Evolutionary conservation across 2,329 filamentous ascomycete species (phyloP).

Genomic region (Monosporascus sp.): DNA sequence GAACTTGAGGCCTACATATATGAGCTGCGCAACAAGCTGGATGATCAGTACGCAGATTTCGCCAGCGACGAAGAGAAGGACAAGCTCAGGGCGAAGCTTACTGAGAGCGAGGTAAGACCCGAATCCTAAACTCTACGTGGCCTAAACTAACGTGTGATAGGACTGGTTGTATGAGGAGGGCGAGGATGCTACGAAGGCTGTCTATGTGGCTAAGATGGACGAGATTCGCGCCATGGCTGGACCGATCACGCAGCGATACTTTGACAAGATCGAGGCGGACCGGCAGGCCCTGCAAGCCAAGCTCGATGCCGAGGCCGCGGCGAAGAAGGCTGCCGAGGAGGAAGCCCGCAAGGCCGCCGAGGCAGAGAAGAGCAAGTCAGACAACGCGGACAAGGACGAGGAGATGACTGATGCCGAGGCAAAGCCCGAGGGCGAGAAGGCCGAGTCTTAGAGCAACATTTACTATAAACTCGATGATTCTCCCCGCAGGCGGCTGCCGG

Average conservation of each 20-base stretch:
- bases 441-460: constrained; percentile 21
- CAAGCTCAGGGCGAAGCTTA: constrained; percentile 78
- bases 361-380: constrained; percentile 37
- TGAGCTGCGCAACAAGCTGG: constrained; percentile 90
- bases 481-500: too few species aligned
- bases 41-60: constrained; percentile 85
- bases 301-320: constrained; percentile 71
- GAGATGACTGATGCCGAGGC: constrained; percentile 60
- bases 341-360: constrained; percentile 50
- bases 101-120: constrained; percentile 72
- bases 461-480: too few species aligned
- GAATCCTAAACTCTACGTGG: background rate
- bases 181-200: constrained; percentile 87
- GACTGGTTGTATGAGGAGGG: constrained; percentile 99
- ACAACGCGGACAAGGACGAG: constrained; percentile 47
- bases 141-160: constrained; percentile 42
- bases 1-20: constrained; percentile 98
- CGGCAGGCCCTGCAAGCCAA: constrained; percentile 72
- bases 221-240: constrained; percentile 89
- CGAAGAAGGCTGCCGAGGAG: constrained; percentile 61
- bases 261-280: constrained; percentile 88
- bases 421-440: constrained; percentile 47
- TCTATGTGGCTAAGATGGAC: constrained; percentile 92
- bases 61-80: constrained; percentile 89
- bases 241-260: constrained; percentile 88